Evolutionary conservation across 164 flowering plant species (phyloP), one percentile per base, ranked within the genome.

Genomic region (Magnolia kwangsiensis): DNA sequence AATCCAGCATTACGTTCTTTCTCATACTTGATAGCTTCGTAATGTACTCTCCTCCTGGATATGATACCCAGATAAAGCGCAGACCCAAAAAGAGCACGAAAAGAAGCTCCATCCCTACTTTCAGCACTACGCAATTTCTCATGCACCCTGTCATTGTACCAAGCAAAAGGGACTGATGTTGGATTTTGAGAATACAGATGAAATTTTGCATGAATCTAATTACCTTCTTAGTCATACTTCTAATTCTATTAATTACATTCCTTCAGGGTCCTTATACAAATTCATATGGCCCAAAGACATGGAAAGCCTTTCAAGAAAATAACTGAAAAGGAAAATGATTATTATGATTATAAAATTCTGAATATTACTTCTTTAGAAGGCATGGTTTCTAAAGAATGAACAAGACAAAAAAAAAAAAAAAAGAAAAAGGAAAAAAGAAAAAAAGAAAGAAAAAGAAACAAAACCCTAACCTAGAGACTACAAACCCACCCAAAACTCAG

Each of bases 21-120:
- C 82, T 92, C 96, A 80, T 91, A 92, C 71, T 88, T 88, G 68
- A 91, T 79, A 65, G 96, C 90, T 82, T 94, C 98, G 85, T 79
- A 79, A 82, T 90, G 75, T 65, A 90, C 90, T 81, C 89, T 89
- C 83, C 97, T 89, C 83, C 89, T 92, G 27, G 97, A 92, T 75
- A 94, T 66, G 73, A 90, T 86, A 21, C 98, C 98, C 81, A 92
- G 88, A 78, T 69, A 75, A 81, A 91, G 89, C 58, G 90, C 88
- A 81, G 89, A 79, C 21, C 93, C 89, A 84, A 92, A 92, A 51
- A 94, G 90, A 29, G 82, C 78, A 64, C 77, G 71, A 86, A 92
- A 94, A 78, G 97, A 91, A 79, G 97, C 90, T 73, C 96, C 98
- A 50, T 75, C 77, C 74, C 93, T 82, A 79, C 75, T 89, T 82